Conservation (phyloP, 1,284 basidiomycete genomes). For the Melanopsichium pennsylvanicum region DNA sequence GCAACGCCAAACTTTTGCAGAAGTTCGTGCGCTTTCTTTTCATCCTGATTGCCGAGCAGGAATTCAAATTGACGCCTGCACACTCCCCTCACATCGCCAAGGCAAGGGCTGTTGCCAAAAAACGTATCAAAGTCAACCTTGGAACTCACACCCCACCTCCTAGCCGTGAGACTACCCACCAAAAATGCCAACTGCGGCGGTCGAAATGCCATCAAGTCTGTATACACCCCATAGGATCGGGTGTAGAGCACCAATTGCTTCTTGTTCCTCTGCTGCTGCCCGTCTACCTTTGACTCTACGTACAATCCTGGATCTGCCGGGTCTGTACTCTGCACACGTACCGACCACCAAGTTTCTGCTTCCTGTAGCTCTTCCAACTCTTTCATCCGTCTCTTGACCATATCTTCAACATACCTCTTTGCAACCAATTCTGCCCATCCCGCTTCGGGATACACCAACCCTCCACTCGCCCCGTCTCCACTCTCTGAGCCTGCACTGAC, state of each 20-base stretch:
- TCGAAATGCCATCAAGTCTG: constrained; percentile 70
- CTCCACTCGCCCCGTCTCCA: neutral
- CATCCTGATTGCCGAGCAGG: constrained; percentile 54
- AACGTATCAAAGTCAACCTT: constrained; percentile 68
- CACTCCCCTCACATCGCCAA: neutral
- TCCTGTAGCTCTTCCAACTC: constrained; percentile 10
- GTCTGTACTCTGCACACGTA: constrained; percentile 15
- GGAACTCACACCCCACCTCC: constrained; percentile 66
- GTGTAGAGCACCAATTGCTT: constrained; percentile 66
- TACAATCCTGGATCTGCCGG: constrained; percentile 20
- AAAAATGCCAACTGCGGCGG: constrained; percentile 68
- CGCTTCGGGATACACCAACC: constrained; percentile 26
- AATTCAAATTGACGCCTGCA: constrained; percentile 9
- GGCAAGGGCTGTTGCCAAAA: constrained; percentile 27
- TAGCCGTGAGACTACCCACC: constrained; percentile 55
- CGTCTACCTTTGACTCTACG: neutral
- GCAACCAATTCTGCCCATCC: constrained; percentile 17
- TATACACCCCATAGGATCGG: constrained; percentile 71
- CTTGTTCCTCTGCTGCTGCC: neutral
- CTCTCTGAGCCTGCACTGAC: no score
- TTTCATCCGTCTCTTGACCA: constrained; percentile 4
- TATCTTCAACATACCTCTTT: constrained; percentile 8
- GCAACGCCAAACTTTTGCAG: constrained; percentile 66
- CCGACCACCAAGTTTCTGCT: constrained; percentile 13
- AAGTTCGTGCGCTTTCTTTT: constrained; percentile 65